phyloP scores from a whole-genome alignment of 2,329 filamentous ascomycete genomes.

The Ophiostoma fasciatum region DNA sequence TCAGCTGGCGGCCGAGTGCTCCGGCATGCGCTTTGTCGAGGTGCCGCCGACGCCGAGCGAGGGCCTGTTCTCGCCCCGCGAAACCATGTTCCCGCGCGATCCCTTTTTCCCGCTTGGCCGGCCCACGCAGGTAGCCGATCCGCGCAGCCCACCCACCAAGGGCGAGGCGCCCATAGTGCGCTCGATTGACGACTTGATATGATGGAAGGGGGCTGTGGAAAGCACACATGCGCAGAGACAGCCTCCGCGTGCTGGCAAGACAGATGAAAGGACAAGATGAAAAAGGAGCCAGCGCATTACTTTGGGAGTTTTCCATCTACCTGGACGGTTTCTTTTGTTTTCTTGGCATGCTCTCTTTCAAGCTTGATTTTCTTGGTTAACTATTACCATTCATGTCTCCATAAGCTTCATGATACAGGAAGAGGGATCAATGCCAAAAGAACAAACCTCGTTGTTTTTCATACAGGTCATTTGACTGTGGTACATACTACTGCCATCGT shows the following conservation, averaged over 20 bases:
- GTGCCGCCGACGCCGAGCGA: slow-evolving; percentile 36
- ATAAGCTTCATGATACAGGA: too few species aligned
- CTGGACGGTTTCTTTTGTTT: too few species aligned
- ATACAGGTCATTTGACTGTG: too few species aligned
- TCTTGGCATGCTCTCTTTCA: too few species aligned
- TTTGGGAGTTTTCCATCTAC: too few species aligned
- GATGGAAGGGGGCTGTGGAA: slow-evolving; percentile 14
- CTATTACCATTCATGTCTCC: too few species aligned
- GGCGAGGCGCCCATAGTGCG: slow-evolving; percentile 62
- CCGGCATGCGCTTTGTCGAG: slow-evolving; percentile 38
- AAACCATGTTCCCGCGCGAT: slow-evolving; percentile 38
- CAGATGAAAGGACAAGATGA: slow-evolving; percentile 2
- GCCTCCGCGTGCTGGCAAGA: background rate
- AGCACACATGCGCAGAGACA: background rate
- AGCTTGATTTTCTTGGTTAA: too few species aligned
- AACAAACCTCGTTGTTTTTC: too few species aligned
- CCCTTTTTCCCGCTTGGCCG: slow-evolving; percentile 36
- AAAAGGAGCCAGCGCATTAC: too few species aligned
- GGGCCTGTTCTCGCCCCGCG: slow-evolving; percentile 37
- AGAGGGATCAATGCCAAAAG: too few species aligned
- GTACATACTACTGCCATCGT: too few species aligned
- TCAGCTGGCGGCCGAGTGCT: slow-evolving; percentile 23
- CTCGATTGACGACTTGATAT: slow-evolving; percentile 66
- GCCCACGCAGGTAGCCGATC: slow-evolving; percentile 42
- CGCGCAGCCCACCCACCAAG: slow-evolving; percentile 58